Base-by-base conservation (phyloP, 371 early-diverging fungal species). In the Rhizopus stolonifer region DNA sequence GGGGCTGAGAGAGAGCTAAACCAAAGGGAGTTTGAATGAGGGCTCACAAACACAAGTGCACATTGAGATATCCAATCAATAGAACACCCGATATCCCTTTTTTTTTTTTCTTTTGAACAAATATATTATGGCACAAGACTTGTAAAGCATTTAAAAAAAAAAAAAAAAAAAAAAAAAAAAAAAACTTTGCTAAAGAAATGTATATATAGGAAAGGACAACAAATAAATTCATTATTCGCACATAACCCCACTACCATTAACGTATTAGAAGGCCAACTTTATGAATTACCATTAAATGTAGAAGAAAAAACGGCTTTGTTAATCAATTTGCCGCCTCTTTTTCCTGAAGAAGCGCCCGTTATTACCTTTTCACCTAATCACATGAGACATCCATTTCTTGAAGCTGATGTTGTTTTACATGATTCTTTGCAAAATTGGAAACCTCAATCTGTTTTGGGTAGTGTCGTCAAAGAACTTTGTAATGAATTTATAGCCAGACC, bases 261-360 rank as follows among this genome's bases (percentile, higher is more conserved):
- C 1, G 61, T 65, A 23, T 61, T 70, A 1, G 72, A 74, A 13
- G 73, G 67, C 8, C 70, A 72, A 45, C 67, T 70, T 34, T 78
- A 74, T 42, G 79, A 78, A 39, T 32, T 78, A 15, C 64, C 72
- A 2, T 51, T 60, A 8, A 31, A 56, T 13, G 19, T 29, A 39
- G 58, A 69, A 42, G 52, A 66, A 8, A 64, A 45, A 8, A 58
- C 62, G 11, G 59, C 49, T 17, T 44, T 77, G 10, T 60, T 78
- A 2, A 62, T 78, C 47, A 74, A 74, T 43, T 40, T 83, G 31
- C 77, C 82, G 1, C 61, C 75, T 22, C 53, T 52, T 7, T 83
- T 81, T 38, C 84, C 84, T 1, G 80, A 81, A 17, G 77, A 74
- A 15, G 72, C 82, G 24, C 84, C 84, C 13, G 72, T 74, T n/a